These are phyloP conservation scores for Bretschneidera sinensis DNA, from an alignment of 345 rosid genomes.

Conservation along the genomic window DNA sequence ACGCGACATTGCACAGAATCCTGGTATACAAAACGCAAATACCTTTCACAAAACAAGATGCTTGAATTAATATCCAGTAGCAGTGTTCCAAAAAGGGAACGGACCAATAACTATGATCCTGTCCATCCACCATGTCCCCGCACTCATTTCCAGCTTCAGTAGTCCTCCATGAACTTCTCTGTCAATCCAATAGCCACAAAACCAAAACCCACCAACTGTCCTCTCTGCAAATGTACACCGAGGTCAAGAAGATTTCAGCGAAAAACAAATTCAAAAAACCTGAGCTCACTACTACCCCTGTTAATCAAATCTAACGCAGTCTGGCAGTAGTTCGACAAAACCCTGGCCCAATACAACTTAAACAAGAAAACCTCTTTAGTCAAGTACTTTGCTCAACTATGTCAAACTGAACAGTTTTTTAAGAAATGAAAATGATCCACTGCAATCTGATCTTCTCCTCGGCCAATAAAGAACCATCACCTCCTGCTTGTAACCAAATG, in stretches of 20 bases:
- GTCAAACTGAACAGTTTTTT: constrained; percentile 31
- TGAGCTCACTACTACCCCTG: constrained; percentile 9
- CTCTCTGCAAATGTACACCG: constrained; percentile 16
- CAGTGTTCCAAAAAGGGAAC: constrained; percentile 47
- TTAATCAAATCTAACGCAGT: constrained; percentile 14
- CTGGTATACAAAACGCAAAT: constrained; percentile 17
- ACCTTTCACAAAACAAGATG: constrained; percentile 25
- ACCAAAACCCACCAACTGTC: constrained; percentile 10
- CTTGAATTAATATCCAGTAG: constrained; percentile 37
- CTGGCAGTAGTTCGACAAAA: constrained; percentile 18
- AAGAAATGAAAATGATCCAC: constrained; percentile 26
- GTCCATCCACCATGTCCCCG: constrained; percentile 64
- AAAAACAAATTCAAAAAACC: constrained; percentile 15
- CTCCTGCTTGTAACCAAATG: constrained; percentile 23
- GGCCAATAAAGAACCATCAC: constrained; percentile 29
- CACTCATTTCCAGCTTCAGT: constrained; percentile 49
- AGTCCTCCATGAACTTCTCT: constrained; percentile 23
- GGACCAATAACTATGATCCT: constrained; percentile 44
- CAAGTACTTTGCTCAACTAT: constrained; percentile 18
- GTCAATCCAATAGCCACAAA: constrained; percentile 15
- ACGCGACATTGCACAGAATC: constrained; percentile 83
- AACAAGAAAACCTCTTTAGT: constrained; percentile 8
- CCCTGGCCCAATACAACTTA: constrained; percentile 7
- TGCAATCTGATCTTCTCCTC: constrained; percentile 21
- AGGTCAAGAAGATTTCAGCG: constrained; percentile 13